These are phyloP conservation scores for Paramecium tetraurelia DNA, from an alignment of 73 alveolate species.

Conservation along the genomic window DNA sequence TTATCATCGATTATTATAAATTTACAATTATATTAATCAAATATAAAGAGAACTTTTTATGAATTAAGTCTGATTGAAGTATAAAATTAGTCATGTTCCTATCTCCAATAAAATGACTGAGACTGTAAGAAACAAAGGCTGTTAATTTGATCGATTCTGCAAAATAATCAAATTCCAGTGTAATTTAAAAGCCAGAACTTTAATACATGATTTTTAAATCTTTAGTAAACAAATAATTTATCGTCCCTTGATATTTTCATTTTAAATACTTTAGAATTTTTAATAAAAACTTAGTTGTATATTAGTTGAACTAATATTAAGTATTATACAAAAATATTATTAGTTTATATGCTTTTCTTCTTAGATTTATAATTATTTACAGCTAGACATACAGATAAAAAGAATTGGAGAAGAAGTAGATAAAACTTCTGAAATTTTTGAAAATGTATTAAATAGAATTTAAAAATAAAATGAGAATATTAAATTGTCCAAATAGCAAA, in stretches of 20 bases:
- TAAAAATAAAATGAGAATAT: too few species aligned
- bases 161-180: constrained; percentile 90
- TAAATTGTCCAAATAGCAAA: too few species aligned
- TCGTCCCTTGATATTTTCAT: neutral
- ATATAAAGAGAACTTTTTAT: neutral
- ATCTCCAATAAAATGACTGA: constrained; percentile 81
- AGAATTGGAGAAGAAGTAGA: neutral
- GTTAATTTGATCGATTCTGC: constrained; percentile 86
- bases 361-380: neutral
- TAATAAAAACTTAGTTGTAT: neutral
- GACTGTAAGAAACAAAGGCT: constrained; percentile 86
- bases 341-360: neutral
- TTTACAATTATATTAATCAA: neutral
- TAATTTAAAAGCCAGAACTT: constrained; percentile 76
- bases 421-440: too few species aligned
- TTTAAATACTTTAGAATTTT: neutral
- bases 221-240: neutral
- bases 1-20: neutral
- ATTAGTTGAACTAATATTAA: neutral
- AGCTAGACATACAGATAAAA: too few species aligned
- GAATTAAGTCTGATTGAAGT: neutral
- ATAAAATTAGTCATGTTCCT: neutral
- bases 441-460: neutral
- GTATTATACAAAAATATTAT: neutral
- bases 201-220: neutral